Evolutionary conservation across 306 rosid genomes (phyloP).

Genomic region (Fragaria nilgerrensis): DNA sequence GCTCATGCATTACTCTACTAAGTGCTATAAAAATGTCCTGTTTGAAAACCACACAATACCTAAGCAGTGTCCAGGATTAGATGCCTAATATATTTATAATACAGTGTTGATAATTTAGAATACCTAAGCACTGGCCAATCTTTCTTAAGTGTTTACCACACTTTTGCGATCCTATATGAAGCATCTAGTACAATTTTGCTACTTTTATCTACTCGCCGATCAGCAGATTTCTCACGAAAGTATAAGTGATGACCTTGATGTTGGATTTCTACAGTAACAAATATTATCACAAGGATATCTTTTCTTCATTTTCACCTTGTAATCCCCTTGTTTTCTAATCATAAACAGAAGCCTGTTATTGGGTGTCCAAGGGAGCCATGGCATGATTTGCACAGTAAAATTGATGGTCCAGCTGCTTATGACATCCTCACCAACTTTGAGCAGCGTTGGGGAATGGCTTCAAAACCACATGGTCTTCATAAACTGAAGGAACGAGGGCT

Average conservation of each 20-base stretch:
- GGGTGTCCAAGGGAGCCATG: slow-evolving; percentile 93
- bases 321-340: slow-evolving; percentile 1
- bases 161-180: not conserved
- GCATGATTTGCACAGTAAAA: slow-evolving; percentile 88
- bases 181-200: not conserved
- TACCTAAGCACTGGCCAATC: not conserved
- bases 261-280: not conserved
- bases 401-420: slow-evolving; percentile 93
- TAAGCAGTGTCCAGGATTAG: not conserved
- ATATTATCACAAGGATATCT: not conserved
- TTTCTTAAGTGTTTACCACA: not conserved
- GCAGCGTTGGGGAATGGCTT: slow-evolving; percentile 77
- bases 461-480: slow-evolving; percentile 36
- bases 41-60: not conserved
- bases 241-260: not conserved
- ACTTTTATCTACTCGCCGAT: not conserved
- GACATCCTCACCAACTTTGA: slow-evolving; percentile 81
- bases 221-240: not conserved
- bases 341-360: slow-evolving; percentile 46
- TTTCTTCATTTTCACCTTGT: not conserved
- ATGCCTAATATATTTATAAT: not conserved
- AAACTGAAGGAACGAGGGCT: slow-evolving; percentile 35
- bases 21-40: not conserved
- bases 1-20: not conserved
- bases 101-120: not conserved